Evolutionary conservation across 2,329 filamentous ascomycete species (phyloP), one percentile per base, ranked within the genome.

Genomic region (Bipolaris cookei): DNA sequence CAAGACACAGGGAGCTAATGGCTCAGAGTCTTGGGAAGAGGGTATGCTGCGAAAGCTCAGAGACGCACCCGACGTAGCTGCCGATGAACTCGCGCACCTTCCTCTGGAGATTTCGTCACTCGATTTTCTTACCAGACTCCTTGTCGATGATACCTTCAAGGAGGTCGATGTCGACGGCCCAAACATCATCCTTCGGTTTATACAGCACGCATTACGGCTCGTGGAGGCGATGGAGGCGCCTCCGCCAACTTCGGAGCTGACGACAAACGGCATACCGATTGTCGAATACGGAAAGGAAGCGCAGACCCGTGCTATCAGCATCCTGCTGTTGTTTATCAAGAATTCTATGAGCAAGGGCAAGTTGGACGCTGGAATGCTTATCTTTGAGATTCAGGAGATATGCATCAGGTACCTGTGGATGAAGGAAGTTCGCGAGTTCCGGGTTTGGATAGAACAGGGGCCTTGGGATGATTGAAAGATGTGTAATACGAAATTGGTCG

Each of bases 331-430:
- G 8, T 79, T 79, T 54, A 69, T 79, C 30, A 68, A 68, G 49
- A 78, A 75, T 55, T 53, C 78, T 51, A 68, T 78, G 11, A 51
- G 67, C 5, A 76, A 76, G 52, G 71, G 61, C 18, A 45, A 76
- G 23, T 44, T 77, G 18, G 66, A 62, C 20, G 47, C 63, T 4
- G 63, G 73, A 25, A 66, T 68, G n/a, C 58, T 78, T 14, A 73
- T 72, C 38, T 78, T 71, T 54, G 76, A 79, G 56, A 75, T 79
- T 32, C 70, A 76, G 45, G 77, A 78, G 63, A 74, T 79, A 56
- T 76, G 74, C 35, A 69, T 74, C 39, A 55, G 76, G 48, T 79
- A 76, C 59, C 67, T 77, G 28, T 78, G 76, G 71, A 71, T 78
- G 14, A 72, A 62, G 54, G 77, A 79, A 53, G 77, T 78, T 6